Conservation (phyloP, 352 stramenopile genomes). For the Phytophthora europaea region DNA sequence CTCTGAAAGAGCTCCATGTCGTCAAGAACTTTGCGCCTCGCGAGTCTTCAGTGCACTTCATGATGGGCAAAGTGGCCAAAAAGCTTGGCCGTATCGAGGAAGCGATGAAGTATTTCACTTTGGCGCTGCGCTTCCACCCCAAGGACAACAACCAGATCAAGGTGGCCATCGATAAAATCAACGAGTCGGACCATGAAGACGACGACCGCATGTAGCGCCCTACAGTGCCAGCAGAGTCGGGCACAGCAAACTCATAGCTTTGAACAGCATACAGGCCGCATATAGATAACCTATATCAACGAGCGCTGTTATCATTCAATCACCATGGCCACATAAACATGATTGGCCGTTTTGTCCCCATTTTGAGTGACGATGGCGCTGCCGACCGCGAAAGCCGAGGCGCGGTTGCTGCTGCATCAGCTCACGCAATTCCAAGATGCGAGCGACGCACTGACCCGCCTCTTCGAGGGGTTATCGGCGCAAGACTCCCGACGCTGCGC, state of each 20-base stretch:
- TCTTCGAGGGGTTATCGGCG: constrained; percentile 52
- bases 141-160: constrained; percentile 99
- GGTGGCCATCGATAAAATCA: constrained; percentile 94
- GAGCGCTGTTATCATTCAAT: background rate
- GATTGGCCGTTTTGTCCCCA: constrained; percentile 25
- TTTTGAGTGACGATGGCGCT: constrained; percentile 15
- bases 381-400: constrained; percentile 41
- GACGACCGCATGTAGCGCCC: constrained; percentile 57
- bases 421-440: constrained; percentile 75
- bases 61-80: constrained; percentile 96
- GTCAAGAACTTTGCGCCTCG: constrained; percentile 94
- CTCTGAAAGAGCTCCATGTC: constrained; percentile 92
- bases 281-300: constrained; percentile 38
- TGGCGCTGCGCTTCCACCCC: constrained; percentile 96
- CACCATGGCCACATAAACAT: constrained; percentile 28
- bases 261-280: constrained; percentile 3
- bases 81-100: constrained; percentile 91
- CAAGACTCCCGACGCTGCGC: constrained; percentile 22
- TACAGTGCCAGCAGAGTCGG: background rate
- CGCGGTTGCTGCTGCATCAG: constrained; percentile 53
- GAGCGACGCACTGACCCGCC: constrained; percentile 46
- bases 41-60: constrained; percentile 98
- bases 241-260: background rate
- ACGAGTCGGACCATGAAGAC: constrained; percentile 72
- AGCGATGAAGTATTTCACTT: constrained; percentile 97